phyloP scores from a whole-genome alignment of 257 asterid species.

The Salvia rosmarinus region DNA sequence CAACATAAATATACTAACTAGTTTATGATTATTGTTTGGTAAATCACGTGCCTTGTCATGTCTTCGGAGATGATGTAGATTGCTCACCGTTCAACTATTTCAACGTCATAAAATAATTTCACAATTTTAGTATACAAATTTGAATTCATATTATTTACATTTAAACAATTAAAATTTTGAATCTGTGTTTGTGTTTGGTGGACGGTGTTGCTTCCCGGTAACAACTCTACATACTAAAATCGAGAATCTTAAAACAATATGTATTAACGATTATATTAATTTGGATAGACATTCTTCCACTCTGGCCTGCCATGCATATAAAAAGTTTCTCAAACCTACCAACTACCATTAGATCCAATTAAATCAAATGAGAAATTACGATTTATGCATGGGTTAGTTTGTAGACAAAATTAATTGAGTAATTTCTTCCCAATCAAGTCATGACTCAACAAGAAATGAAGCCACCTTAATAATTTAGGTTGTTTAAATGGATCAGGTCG shows the following conservation, averaged over 20 bases:
- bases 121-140: neutral
- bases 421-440: neutral
- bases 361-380: neutral
- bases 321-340: neutral
- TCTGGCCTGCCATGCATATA: neutral
- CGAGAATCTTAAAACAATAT: neutral
- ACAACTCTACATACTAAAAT: neutral
- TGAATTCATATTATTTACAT: too few relatives aligned
- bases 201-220: neutral
- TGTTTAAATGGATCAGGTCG: too few relatives aligned
- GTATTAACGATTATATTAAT: neutral
- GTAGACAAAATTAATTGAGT: neutral
- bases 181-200: too few relatives aligned
- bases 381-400: neutral
- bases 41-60: conserved; percentile 53
- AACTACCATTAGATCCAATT: neutral
- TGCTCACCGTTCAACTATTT: conserved; percentile 48
- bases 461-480: too few relatives aligned
- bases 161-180: too few relatives aligned
- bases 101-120: neutral
- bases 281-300: neutral
- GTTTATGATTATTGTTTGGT: conserved; percentile 12
- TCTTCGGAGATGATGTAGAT: conserved; percentile 48
- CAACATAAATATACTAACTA: too few relatives aligned
- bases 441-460: too few relatives aligned